These are phyloP conservation scores for Shiraia bambusicola DNA, from an alignment of 2,329 filamentous ascomycete species.

Conservation along the genomic window DNA sequence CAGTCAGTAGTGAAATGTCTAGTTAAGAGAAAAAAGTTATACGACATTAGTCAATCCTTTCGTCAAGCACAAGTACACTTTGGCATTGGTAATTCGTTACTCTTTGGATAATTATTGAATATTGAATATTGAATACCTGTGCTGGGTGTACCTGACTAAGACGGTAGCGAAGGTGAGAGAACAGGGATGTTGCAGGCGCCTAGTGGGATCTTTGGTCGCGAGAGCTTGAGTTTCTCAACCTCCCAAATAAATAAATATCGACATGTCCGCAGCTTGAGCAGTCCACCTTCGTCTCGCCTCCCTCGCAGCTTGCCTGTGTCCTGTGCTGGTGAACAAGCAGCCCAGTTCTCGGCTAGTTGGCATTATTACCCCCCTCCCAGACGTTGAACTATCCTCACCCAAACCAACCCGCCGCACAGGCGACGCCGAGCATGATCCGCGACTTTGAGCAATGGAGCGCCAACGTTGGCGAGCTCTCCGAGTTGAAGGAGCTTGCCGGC, in stretches of 20 bases:
- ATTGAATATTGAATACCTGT: no score
- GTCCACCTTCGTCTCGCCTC: no score
- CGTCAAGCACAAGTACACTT: background rate
- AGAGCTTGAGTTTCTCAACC: conserved; percentile 1
- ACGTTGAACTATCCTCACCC: background rate
- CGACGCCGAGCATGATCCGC: conserved; percentile 43
- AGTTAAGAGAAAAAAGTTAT: no score
- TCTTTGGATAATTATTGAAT: background rate
- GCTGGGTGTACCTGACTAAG: conserved; percentile 1
- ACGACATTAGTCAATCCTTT: no score
- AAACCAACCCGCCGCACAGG: conserved; percentile 9
- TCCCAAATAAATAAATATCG: background rate
- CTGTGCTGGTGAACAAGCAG: no score
- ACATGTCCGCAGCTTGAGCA: background rate
- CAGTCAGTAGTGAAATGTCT: background rate
- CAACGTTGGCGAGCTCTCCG: conserved; percentile 57
- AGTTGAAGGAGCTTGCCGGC: conserved; percentile 71
- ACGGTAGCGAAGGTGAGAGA: background rate
- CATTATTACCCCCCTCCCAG: background rate
- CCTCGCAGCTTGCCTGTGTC: background rate
- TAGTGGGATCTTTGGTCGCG: conserved; percentile 1
- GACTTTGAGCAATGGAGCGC: conserved; percentile 60
- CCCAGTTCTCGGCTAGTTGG: background rate
- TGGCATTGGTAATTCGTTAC: no score
- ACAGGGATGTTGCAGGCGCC: conserved; percentile 3